Conservation (phyloP, 352 stramenopile species). For the Pythium biforme region DNA sequence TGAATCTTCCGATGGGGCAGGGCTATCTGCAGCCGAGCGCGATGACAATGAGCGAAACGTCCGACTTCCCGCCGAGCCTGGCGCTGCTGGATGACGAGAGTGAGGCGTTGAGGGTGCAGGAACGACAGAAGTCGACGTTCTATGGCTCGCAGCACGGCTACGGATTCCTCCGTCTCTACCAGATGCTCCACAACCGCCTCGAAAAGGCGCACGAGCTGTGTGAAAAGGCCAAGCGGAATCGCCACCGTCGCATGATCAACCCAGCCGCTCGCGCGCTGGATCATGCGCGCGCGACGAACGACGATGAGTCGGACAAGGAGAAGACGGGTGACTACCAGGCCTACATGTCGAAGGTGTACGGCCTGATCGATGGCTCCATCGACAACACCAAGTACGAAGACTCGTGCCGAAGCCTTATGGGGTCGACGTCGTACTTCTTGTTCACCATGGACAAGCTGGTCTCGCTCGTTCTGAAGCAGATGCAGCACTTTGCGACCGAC, state of each 20-base stretch:
- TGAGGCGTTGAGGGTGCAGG: slow-evolving; percentile 42
- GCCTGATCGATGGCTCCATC: slow-evolving; percentile 82
- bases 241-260: slow-evolving; percentile 85
- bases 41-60: slow-evolving; percentile 74
- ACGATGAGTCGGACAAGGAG: slow-evolving; percentile 49
- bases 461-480: slow-evolving; percentile 82
- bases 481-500: slow-evolving; percentile 83
- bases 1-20: slow-evolving; percentile 63
- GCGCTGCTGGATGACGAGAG: slow-evolving; percentile 59
- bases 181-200: slow-evolving; percentile 85
- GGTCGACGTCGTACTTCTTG: slow-evolving; percentile 88
- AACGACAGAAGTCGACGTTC: slow-evolving; percentile 50
- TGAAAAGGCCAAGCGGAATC: slow-evolving; percentile 84
- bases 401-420: slow-evolving; percentile 86
- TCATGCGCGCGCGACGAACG: slow-evolving; percentile 57
- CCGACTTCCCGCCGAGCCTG: slow-evolving; percentile 71
- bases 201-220: slow-evolving; percentile 80
- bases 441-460: slow-evolving; percentile 93
- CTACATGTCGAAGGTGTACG: slow-evolving; percentile 87
- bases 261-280: slow-evolving; percentile 75
- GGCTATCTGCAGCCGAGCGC: slow-evolving; percentile 75
- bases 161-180: slow-evolving; percentile 87
- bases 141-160: slow-evolving; percentile 87
- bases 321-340: slow-evolving; percentile 86
- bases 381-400: slow-evolving; percentile 90